Conservation (phyloP, 2,329 filamentous ascomycete genomes). For the Tolypocladium sp. region DNA sequence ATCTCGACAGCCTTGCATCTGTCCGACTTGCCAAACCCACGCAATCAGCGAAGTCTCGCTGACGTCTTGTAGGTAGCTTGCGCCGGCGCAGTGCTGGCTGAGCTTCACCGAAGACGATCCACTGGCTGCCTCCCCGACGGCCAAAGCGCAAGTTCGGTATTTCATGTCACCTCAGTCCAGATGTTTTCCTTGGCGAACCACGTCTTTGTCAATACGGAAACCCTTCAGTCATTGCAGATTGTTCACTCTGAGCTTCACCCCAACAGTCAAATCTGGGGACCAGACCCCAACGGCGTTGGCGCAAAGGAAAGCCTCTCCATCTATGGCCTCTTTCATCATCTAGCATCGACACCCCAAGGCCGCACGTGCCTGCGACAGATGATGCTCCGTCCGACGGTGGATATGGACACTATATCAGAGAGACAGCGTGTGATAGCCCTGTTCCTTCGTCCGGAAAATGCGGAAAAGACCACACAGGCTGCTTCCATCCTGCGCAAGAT, state of each 20-base stretch:
- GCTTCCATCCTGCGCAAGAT: conserved; percentile 57
- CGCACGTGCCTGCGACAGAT: conserved; percentile 64
- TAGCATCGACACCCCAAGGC: conserved; percentile 73
- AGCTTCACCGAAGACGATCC: conserved; percentile 55
- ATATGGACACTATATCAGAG: conserved; percentile 58
- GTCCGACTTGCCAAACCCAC: conserved; percentile 25
- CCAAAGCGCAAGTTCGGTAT: conserved; percentile 35
- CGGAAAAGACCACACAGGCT: conserved; percentile 43
- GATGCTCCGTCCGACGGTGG: conserved; percentile 69
- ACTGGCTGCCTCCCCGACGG: conserved; percentile 55
- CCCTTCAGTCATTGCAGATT: conserved; percentile 75
- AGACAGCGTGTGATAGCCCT: conserved; percentile 61
- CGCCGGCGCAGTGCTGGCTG: conserved; percentile 75
- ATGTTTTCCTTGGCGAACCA: conserved; percentile 61
- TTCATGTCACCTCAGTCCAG: conserved; percentile 54
- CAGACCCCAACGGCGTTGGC: conserved; percentile 32
- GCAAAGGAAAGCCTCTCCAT: conserved; percentile 76
- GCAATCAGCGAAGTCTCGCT: not conserved
- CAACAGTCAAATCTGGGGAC: conserved; percentile 66
- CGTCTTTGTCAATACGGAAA: conserved; percentile 77
- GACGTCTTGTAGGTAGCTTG: conserved; percentile 57
- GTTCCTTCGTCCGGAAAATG: conserved; percentile 61
- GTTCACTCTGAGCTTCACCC: conserved; percentile 76
- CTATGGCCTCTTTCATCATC: conserved; percentile 69
- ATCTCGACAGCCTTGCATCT: conserved; percentile 65